A percentile compares a stretch with the other conserved stretches of the same genome.
phyloP scores from a whole-genome alignment of 306 rosid genomes.

The Lathyrus oleraceus region DNA sequence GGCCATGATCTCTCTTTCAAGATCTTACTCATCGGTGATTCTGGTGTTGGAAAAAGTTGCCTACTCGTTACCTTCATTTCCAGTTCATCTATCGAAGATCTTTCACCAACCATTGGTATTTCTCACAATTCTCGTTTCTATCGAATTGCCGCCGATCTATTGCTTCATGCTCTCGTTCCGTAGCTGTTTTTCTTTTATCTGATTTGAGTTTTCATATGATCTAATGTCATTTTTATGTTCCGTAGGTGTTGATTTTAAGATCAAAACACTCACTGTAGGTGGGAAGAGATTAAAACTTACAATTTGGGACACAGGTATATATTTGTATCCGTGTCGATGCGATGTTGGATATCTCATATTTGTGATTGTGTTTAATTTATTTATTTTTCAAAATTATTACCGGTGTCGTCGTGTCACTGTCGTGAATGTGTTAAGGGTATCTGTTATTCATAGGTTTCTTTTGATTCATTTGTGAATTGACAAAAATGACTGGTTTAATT shows the following conservation, averaged over 20 bases:
- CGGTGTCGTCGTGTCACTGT: no score
- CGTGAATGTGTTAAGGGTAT: no score
- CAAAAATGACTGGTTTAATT: conserved; percentile 38
- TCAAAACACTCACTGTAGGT: conserved; percentile 74
- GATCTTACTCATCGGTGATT: conserved; percentile 95
- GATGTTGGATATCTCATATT: no score
- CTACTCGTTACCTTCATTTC: conserved; percentile 89
- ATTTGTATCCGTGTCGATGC: no score
- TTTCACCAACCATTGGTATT: conserved; percentile 89
- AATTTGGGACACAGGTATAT: conserved; percentile 95
- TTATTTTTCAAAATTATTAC: no score
- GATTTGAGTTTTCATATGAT: conserved; percentile 19
- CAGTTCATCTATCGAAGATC: conserved; percentile 55
- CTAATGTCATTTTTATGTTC: conserved; percentile 20
- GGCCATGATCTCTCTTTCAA: conserved; percentile 89
- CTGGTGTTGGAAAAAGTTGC: conserved; percentile 96
- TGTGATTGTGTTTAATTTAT: no score
- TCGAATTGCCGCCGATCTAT: neutral
- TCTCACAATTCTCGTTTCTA: neutral
- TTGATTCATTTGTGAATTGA: conserved; percentile 37
- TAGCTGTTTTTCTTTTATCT: conserved; percentile 8
- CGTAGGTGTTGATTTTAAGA: conserved; percentile 96
- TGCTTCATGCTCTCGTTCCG: neutral
- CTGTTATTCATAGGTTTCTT: neutral
- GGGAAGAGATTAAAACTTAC: conserved; percentile 90